These are phyloP conservation scores for Populus hybrid DNA, from an alignment of 441 rosid species.

Conservation along the genomic window DNA sequence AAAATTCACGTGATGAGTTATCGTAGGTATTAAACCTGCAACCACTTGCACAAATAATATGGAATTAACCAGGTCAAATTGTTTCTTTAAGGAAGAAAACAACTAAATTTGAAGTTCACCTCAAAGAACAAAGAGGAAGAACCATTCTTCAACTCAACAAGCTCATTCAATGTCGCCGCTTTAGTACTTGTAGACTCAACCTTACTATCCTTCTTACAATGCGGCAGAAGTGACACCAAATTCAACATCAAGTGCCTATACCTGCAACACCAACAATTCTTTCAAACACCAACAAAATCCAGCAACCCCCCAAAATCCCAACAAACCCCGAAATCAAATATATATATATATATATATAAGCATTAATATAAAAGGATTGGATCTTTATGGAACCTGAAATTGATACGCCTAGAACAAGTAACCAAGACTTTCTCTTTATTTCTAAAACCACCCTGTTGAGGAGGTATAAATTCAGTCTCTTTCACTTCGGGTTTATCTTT, in stretches of 20 bases:
- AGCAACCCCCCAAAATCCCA: background rate
- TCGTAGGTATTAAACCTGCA: background rate
- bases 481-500: conserved; percentile 56
- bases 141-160: conserved; percentile 84
- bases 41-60: background rate
- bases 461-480: conserved; percentile 23
- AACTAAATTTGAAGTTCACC: conserved; percentile 36
- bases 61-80: background rate
- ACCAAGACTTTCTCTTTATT: conserved; percentile 93
- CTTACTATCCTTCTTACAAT: conserved; percentile 93
- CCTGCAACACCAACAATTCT: conserved; percentile 33
- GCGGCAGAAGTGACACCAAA: conserved; percentile 86
- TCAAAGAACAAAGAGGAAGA: conserved; percentile 91
- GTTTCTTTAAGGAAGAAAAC: background rate
- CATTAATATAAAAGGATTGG: background rate
- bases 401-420: conserved; percentile 92
- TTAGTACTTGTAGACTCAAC: conserved; percentile 80
- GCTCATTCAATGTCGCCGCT: conserved; percentile 83
- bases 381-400: conserved; percentile 51
- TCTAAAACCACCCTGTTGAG: conserved; percentile 41
- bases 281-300: background rate
- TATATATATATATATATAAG: background rate
- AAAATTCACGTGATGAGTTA: background rate
- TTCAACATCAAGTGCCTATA: conserved; percentile 97
- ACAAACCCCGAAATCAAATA: background rate